Conservation (phyloP, 495 filamentous ascomycete genomes). For the Diplogelasinospora grovesii region DNA sequence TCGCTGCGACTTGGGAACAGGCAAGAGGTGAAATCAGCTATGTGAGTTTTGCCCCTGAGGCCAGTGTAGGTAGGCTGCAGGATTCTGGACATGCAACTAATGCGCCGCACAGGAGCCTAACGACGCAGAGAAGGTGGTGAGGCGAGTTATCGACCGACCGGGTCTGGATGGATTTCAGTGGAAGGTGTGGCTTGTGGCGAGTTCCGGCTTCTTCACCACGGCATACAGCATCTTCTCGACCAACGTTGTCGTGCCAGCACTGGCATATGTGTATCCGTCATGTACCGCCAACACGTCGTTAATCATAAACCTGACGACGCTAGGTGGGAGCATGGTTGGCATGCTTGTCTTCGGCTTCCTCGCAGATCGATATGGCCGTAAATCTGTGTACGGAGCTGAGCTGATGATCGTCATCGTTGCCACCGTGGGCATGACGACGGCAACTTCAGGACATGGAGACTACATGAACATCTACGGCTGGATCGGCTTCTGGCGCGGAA, state of each 20-base stretch:
- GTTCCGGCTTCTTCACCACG: conserved; percentile 64
- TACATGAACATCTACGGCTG: conserved; percentile 50
- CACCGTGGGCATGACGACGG: conserved; percentile 44
- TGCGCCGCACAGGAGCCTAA: no score
- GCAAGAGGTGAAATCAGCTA: no score
- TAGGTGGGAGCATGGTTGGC: conserved; percentile 52
- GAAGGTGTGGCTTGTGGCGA: conserved; percentile 45
- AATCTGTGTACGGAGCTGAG: conserved; percentile 58
- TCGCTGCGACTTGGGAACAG: no score
- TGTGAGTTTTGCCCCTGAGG: no score
- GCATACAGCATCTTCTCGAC: conserved; percentile 59
- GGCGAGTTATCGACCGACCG: no score
- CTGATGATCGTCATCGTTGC: conserved; percentile 49
- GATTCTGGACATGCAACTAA: no score
- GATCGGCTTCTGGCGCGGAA: conserved; percentile 52
- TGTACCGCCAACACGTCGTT: conserved; percentile 6
- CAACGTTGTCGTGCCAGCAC: conserved; percentile 54
- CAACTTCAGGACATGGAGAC: conserved; percentile 17
- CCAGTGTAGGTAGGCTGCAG: no score
- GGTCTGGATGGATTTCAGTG: conserved; percentile 27
- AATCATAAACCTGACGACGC: conserved; percentile 52
- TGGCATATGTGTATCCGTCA: conserved; percentile 53
- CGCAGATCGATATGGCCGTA: conserved; percentile 55
- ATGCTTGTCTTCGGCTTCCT: conserved; percentile 57
- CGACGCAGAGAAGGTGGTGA: no score